Evolutionary conservation across 805 yeast species (phyloP).

Genomic region (Candida bentonensis): DNA sequence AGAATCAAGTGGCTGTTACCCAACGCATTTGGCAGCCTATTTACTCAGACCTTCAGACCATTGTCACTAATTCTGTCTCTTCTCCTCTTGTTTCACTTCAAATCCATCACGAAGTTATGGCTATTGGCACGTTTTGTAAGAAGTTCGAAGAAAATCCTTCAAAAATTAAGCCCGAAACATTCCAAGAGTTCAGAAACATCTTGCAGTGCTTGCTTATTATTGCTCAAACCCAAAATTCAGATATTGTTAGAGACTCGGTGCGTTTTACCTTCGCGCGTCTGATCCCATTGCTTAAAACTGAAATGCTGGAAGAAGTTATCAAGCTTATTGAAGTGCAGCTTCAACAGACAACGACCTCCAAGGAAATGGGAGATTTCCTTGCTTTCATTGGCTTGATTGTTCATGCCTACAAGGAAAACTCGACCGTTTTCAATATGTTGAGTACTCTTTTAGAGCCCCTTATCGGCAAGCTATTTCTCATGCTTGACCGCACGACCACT

Average conservation of each 20-base stretch:
- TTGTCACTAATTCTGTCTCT: constrained; percentile 22
- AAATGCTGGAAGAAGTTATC: constrained; percentile 40
- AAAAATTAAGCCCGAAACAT: constrained; percentile 20
- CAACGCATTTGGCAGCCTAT: constrained; percentile 64
- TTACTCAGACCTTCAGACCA: constrained; percentile 50
- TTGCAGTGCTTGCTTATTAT: constrained; percentile 53
- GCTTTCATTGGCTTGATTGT: constrained; percentile 80
- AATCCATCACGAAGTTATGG: constrained; percentile 76
- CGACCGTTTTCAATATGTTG: constrained; percentile 56
- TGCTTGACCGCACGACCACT: constrained; percentile 30
- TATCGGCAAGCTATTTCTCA: constrained; percentile 43
- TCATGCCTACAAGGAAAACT: constrained; percentile 58
- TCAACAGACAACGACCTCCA: constrained; percentile 40
- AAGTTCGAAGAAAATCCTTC: background rate
- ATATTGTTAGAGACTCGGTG: constrained; percentile 63
- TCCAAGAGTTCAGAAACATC: constrained; percentile 46
- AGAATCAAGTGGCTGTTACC: constrained; percentile 31
- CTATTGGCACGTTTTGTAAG: constrained; percentile 59
- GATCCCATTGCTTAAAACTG: constrained; percentile 53
- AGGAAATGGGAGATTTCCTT: constrained; percentile 67
- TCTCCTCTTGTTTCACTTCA: constrained; percentile 28
- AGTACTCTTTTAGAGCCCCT: constrained; percentile 67
- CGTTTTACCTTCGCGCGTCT: constrained; percentile 80
- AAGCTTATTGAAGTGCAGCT: constrained; percentile 58
- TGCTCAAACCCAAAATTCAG: background rate